phyloP scores from a whole-genome alignment of 1,284 basidiomycete genomes.

The Pascua guehoae region DNA sequence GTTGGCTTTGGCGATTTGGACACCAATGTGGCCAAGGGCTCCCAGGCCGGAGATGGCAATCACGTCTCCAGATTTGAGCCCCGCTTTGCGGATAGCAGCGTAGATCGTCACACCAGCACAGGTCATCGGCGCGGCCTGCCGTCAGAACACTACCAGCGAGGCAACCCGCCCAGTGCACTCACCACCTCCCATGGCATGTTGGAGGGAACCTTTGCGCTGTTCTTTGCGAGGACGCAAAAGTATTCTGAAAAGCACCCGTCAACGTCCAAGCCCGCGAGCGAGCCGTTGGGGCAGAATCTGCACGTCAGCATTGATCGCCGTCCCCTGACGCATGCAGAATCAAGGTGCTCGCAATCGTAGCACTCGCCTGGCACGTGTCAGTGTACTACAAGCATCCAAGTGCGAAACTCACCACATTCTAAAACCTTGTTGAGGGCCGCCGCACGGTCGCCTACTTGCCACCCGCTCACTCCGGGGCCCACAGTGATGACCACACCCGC shows the following conservation, averaged over 20 bases:
- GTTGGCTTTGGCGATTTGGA: slow-evolving; percentile 32
- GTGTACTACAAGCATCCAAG: not conserved
- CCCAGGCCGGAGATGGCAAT: slow-evolving; percentile 32
- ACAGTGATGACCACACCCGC: slow-evolving; percentile 24
- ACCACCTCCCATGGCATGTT: slow-evolving; percentile 26
- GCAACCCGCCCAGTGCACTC: not conserved
- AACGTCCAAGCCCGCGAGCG: slow-evolving; percentile 20
- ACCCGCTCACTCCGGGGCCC: slow-evolving; percentile 13
- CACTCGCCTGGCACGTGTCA: slow-evolving; percentile 16
- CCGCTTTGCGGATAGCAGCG: slow-evolving; percentile 23
- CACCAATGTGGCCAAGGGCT: slow-evolving; percentile 27
- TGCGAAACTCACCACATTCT: slow-evolving; percentile 18
- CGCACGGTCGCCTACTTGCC: slow-evolving; percentile 23
- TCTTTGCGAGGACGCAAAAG: slow-evolving; percentile 19
- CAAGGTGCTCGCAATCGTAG: slow-evolving; percentile 20
- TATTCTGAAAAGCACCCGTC: slow-evolving; percentile 33
- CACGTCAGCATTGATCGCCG: not conserved
- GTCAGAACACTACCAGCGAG: not conserved
- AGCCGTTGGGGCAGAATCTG: slow-evolving; percentile 23
- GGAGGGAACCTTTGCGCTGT: slow-evolving; percentile 20
- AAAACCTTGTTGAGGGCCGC: slow-evolving; percentile 17
- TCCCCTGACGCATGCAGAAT: slow-evolving; percentile 15
- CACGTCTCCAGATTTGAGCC: slow-evolving; percentile 19
- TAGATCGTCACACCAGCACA: slow-evolving; percentile 34
- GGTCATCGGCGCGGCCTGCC: slow-evolving; percentile 28